Base-by-base conservation (phyloP, 345 rosid genomes). In the sweet orange (Citrus sinensis) region DNA sequence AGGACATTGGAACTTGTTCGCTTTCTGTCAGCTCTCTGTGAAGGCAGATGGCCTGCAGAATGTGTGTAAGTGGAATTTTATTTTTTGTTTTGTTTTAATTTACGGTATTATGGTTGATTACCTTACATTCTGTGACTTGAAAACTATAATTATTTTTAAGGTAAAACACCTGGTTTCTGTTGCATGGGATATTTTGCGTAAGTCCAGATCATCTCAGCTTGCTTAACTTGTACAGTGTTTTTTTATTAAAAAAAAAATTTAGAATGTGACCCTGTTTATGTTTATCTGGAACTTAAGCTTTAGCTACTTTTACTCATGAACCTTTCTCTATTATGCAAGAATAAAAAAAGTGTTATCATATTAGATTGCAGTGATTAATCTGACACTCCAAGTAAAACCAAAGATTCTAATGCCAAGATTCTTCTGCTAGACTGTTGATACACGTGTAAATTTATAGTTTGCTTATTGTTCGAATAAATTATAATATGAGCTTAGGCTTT, bases 11-110 rank as follows among this genome's bases (percentile, higher is more conserved):
- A 89, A 86, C 84, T 94, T 73, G 80, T 94, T 81, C 92, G 92
- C 74, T 86, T 96, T 78, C 83, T 96, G 84, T 89, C 97, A 71
- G 88, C 97, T 79, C 91, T 96, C 71, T 87, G 96, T 85, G 98
- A 94, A 84, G 99, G 98, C 81, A 87, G 90, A 73, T 96, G 99
- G 99, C 97, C 99, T 69, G 91, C 98, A 46, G 94, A 94, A 87
- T 96, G 99, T 56, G 98, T 91, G 99, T 95, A 86, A 91, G 99
- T 88, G 80, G 56, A 67, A 25, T 72, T 74, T 30, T 46, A 46
- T 13, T 9, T 29, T 34, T 5, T 32, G 67, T 63, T 29, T 17
- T 24, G 51, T 46, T 46, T 46, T 46, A 46, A 54, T 42, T 69
- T 39, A 42, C 40, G 16, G 20, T 60, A 69, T 46, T 39, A 25